phyloP scores from a whole-genome alignment of 768 basidiomycete species.

The Podaxis sp. region DNA sequence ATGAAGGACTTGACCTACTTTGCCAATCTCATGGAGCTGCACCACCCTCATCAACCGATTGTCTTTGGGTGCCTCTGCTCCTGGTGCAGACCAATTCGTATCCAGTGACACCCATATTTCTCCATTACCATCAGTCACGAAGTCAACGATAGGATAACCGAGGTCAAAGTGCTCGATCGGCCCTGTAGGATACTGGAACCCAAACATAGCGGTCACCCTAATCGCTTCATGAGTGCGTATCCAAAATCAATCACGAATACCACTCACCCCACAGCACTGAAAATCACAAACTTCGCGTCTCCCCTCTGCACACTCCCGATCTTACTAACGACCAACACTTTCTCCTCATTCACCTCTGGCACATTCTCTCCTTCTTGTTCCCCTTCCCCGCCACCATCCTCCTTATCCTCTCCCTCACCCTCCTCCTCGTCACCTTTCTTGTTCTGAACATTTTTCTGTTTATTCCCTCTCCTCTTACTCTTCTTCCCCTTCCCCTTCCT shows the following conservation, averaged over 20 bases:
- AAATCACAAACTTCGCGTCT: constrained; percentile 43
- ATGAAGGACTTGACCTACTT: not conserved
- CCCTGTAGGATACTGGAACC: constrained; percentile 23
- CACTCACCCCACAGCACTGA: constrained; percentile 71
- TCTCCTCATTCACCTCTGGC: constrained; percentile 14
- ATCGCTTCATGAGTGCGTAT: constrained; percentile 9
- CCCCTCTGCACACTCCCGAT: constrained; percentile 44
- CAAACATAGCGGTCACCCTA: constrained; percentile 70
- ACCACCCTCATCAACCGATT: not conserved
- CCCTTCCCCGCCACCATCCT: constrained; percentile 10
- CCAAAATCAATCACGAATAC: not conserved
- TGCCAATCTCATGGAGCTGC: not conserved
- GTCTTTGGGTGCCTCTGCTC: not conserved
- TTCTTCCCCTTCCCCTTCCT: constrained; percentile 19
- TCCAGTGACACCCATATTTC: constrained; percentile 9
- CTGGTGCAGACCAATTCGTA: not conserved
- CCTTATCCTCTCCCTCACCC: constrained; percentile 14
- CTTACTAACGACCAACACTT: constrained; percentile 53
- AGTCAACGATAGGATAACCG: constrained; percentile 56
- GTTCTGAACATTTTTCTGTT: constrained; percentile 16
- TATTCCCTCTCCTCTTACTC: constrained; percentile 18
- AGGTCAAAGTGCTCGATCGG: constrained; percentile 43
- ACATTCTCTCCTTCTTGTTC: constrained; percentile 8
- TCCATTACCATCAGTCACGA: constrained; percentile 23
- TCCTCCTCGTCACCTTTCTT: constrained; percentile 16